Percentiles rank a stretch among this genome's conserved stretches.
Evolutionary conservation across 163 green algal species (phyloP).

Genomic region (Chlamydomonas reinhardtii): DNA sequence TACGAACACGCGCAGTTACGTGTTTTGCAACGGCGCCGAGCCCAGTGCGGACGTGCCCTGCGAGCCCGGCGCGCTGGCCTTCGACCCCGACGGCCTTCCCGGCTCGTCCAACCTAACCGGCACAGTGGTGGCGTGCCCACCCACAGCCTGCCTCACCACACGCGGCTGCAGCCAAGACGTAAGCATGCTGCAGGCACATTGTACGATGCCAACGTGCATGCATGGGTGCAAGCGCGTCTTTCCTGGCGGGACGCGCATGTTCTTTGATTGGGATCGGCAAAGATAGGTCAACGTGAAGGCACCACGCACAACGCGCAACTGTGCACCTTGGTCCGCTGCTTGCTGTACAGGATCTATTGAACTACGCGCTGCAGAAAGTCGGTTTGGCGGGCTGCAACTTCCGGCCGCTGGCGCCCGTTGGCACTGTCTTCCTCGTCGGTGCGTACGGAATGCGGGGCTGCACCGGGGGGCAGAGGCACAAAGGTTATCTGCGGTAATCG

Average conservation of each 20-base stretch:
- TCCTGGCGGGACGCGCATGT: too few species aligned
- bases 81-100: slow-evolving; percentile 12
- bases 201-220: too few species aligned
- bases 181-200: too few species aligned
- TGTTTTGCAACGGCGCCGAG: slow-evolving; percentile 1
- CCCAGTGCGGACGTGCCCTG: background rate
- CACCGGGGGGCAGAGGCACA: too few species aligned
- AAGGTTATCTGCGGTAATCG: too few species aligned
- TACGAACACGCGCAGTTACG: slow-evolving; percentile 22
- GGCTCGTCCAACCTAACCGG: background rate
- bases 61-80: slow-evolving; percentile 9
- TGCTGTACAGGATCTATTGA: slow-evolving; percentile 2
- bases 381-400: slow-evolving; percentile 38
- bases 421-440: slow-evolving; percentile 18
- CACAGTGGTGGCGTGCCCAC: slow-evolving; percentile 17
- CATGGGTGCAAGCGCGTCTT: too few species aligned
- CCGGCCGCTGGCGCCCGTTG: slow-evolving; percentile 28
- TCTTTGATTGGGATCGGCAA: too few species aligned
- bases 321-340: too few species aligned
- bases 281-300: too few species aligned
- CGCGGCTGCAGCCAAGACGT: slow-evolving; percentile 4
- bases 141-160: background rate
- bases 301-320: too few species aligned
- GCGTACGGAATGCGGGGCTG: background rate
- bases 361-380: background rate